phyloP scores from a whole-genome alignment of 345 rosid species.

The Gossypium arboreum region DNA sequence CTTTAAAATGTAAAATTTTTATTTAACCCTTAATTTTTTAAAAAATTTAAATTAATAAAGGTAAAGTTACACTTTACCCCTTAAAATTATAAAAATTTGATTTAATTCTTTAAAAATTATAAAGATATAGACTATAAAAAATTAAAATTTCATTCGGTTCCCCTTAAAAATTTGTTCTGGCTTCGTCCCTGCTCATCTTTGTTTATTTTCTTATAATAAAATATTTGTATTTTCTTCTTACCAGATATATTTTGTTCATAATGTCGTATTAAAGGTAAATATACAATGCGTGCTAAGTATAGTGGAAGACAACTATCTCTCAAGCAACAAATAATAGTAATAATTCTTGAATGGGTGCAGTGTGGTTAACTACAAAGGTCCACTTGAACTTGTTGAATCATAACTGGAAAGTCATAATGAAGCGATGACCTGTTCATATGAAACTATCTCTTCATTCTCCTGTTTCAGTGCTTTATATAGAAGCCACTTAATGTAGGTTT shows the following conservation, averaged over 20 bases:
- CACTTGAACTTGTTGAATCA: constrained; percentile 12
- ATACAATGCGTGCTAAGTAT: background rate
- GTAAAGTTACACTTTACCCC: no score
- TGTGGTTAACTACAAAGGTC: constrained; percentile 4
- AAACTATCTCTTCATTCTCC: constrained; percentile 4
- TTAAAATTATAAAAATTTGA: no score
- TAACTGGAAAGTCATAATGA: background rate
- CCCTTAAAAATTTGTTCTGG: no score
- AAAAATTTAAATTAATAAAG: no score
- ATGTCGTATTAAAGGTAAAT: background rate
- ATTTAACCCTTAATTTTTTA: no score
- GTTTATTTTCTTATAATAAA: background rate
- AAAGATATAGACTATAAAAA: no score
- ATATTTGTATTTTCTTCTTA: background rate
- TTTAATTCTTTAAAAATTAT: no score
- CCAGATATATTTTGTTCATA: background rate
- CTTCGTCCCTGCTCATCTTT: no score
- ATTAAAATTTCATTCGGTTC: no score
- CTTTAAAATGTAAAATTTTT: no score
- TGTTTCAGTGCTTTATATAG: background rate
- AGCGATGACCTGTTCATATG: constrained; percentile 7
- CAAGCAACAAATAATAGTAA: background rate
- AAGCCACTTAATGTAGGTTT: background rate
- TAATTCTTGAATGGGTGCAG: background rate
- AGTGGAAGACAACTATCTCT: background rate